Percentiles rank a stretch among this genome's conserved stretches.
Evolutionary conservation across 2,329 filamentous ascomycete genomes (phyloP).

Genomic region (Allantophomopsis lycopodina): DNA sequence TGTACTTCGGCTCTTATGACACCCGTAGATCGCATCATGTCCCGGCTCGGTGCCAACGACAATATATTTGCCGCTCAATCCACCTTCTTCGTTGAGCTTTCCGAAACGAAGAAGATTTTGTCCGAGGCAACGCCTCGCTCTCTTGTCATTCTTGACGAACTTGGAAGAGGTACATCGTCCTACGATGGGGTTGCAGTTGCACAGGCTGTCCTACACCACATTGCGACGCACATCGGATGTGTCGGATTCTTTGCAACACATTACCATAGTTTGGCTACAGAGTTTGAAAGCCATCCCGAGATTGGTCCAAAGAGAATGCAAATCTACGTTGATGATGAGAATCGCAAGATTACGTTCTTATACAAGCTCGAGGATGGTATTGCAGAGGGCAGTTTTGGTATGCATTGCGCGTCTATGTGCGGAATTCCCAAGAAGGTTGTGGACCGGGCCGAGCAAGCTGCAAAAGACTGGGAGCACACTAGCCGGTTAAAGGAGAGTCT

Average conservation of each 20-base stretch:
- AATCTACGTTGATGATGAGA: slow-evolving; percentile 78
- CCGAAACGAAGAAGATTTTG: slow-evolving; percentile 96
- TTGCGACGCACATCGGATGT: slow-evolving; percentile 85
- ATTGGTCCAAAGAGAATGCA: slow-evolving; percentile 81
- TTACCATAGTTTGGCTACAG: slow-evolving; percentile 84
- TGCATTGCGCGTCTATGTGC: slow-evolving; percentile 98
- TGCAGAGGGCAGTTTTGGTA: slow-evolving; percentile 92
- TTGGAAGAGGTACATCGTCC: slow-evolving; percentile 85
- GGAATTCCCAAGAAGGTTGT: slow-evolving; percentile 78
- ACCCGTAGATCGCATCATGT: slow-evolving; percentile 96
- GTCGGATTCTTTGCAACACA: slow-evolving; percentile 96
- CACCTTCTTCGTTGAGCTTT: slow-evolving; percentile 95
- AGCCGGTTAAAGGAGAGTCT: slow-evolving; percentile 79
- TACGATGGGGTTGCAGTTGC: slow-evolving; percentile 96
- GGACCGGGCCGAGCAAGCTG: slow-evolving; percentile 75
- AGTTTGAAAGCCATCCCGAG: slow-evolving; percentile 84
- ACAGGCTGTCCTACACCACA: slow-evolving; percentile 91
- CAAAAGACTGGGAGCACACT: slow-evolving; percentile 89
- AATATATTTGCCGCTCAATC: slow-evolving; percentile 98
- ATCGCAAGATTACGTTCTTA: slow-evolving; percentile 84
- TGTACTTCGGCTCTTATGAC: slow-evolving; percentile 72
- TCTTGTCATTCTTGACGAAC: slow-evolving; percentile 90
- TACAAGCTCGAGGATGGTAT: slow-evolving; percentile 91
- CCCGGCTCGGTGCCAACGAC: slow-evolving; percentile 90
- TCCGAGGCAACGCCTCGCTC: slow-evolving; percentile 87